Conservation (phyloP, 1,139 yeast genomes). For the Protomyces inundatus region DNA sequence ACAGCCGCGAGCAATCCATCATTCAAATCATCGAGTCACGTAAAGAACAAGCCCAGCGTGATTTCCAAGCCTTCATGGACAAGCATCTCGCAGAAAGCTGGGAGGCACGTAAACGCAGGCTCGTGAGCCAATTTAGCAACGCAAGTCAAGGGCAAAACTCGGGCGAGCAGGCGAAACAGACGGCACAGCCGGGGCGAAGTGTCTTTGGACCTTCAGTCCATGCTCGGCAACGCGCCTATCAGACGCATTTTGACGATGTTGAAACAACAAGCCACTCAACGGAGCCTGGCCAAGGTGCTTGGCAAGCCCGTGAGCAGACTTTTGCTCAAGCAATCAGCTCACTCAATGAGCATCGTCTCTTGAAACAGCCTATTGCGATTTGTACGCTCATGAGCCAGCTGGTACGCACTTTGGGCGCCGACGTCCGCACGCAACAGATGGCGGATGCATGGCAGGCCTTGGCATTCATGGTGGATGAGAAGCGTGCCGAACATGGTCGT, state of each 20-base stretch:
- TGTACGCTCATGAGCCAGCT: constrained; percentile 13
- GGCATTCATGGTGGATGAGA: constrained; percentile 36
- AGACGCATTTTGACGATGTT: background rate
- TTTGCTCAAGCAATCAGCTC: constrained; percentile 15
- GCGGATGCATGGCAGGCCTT: constrained; percentile 42
- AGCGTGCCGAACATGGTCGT: constrained; percentile 32
- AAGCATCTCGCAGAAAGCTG: constrained; percentile 76
- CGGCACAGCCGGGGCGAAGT: background rate
- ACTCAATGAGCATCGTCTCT: constrained; percentile 15
- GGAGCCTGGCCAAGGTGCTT: background rate
- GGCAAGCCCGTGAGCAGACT: constrained; percentile 15
- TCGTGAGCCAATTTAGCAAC: constrained; percentile 50
- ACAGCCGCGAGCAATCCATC: constrained; percentile 77
- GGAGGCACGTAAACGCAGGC: constrained; percentile 70
- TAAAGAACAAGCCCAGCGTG: constrained; percentile 65
- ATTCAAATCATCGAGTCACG: constrained; percentile 79
- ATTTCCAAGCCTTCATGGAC: constrained; percentile 72
- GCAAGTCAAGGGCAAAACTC: background rate
- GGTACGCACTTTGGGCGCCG: constrained; percentile 6
- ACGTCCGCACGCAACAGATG: constrained; percentile 36
- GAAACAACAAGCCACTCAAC: background rate
- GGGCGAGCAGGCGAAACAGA: constrained; percentile 42
- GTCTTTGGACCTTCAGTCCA: background rate
- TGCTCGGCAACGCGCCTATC: background rate
- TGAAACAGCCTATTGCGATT: constrained; percentile 13